A percentile compares a stretch with the other conserved stretches of the same genome.
These are phyloP conservation scores for Aspergillus jensenii DNA, from an alignment of 2,329 filamentous ascomycete genomes.

Conservation along the genomic window DNA sequence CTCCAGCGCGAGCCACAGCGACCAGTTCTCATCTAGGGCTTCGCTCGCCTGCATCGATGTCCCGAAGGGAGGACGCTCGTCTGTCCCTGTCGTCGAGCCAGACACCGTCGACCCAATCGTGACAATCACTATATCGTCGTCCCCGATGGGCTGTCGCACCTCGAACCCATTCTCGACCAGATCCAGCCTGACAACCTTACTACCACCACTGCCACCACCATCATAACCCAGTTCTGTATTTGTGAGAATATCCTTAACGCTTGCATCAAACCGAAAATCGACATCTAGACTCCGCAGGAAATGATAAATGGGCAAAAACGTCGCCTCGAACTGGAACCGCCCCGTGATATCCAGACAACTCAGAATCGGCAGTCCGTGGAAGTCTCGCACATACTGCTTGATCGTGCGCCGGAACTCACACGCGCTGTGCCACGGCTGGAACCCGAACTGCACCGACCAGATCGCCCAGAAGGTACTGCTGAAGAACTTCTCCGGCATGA, in stretches of 20 bases:
- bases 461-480: constrained; percentile 17
- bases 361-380: constrained; percentile 11
- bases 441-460: constrained; percentile 20
- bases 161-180: neutral
- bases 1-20: constrained; percentile 38
- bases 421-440: constrained; percentile 21
- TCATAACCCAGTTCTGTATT: too few relatives aligned
- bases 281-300: constrained; percentile 12
- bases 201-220: too few relatives aligned
- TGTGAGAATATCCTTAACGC: constrained; percentile 6
- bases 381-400: constrained; percentile 10
- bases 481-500: constrained; percentile 13
- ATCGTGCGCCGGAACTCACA: constrained; percentile 18
- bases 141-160: neutral
- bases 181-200: neutral
- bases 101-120: constrained; percentile 17
- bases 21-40: constrained; percentile 38
- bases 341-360: constrained; percentile 16
- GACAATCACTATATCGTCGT: constrained; percentile 12
- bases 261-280: constrained; percentile 15
- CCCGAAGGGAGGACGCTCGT: constrained; percentile 3
- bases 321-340: constrained; percentile 16
- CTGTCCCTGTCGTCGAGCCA: constrained; percentile 11
- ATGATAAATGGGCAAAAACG: constrained; percentile 11
- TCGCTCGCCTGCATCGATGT: constrained; percentile 19